Evolutionary conservation across 2,329 filamentous ascomycete species (phyloP), one percentile per base, ranked within the genome.

Genomic region (Sporothrix sp.): DNA sequence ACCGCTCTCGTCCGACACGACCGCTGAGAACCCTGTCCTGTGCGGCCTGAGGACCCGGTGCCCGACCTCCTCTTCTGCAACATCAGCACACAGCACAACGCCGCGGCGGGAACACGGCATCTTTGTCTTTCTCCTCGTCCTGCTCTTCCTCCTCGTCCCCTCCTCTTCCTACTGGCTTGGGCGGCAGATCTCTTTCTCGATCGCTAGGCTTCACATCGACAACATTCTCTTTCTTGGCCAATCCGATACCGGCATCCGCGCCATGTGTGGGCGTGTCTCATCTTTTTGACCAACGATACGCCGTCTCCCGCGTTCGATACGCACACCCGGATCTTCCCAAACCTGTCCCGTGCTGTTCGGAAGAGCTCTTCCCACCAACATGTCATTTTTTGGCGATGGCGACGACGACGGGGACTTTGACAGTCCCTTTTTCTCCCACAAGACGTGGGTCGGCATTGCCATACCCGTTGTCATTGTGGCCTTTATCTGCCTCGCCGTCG

Each of bases 391-490:
- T n/a, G n/a, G n/a, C n/a, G n/a, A 36, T 23, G 33, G 36, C 21
- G 51, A 42, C 14, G 46, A 39, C 44, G 37, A 36, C 35, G 32
- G 9, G 23, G 20, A 28, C 21, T 3, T 14, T n/a, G 13, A 25
- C 42, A 30, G 23, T 37, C 8, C 28, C 32, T 3, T 35, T 18
- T 46, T 54, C 42, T 27, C 33, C 32, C 30, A 20, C 23, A 45
- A 33, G 25, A 49, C 50, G 1, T 54, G 53, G 52, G 36, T 48
- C n/a, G 33, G 43, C 33, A 21, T 57, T 7, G 52, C 42, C 16
- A 36, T 56, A 2, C 55, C 55, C 7, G 16, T 57, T 21, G 25
- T 33, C 33, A 23, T 57, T 8, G 50, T 56, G 10, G 16, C 21
- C 16, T 38, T 14, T 38, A 35, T 54, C 25, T 20, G 25, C 37